These are phyloP conservation scores for Boletus eberwhitei DNA, from an alignment of 768 basidiomycete species.

Conservation along the genomic window DNA sequence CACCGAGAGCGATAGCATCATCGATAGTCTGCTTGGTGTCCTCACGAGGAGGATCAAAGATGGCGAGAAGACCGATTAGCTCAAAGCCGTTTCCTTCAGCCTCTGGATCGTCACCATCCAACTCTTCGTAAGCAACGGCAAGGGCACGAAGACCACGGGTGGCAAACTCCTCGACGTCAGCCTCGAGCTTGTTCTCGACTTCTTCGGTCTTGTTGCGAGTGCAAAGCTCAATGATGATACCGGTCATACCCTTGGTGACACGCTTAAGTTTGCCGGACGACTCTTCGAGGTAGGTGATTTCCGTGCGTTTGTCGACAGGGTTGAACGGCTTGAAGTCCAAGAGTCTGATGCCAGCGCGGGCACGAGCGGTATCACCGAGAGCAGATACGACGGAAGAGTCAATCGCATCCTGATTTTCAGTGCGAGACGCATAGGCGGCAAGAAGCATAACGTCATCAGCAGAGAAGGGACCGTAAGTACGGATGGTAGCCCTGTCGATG, in stretches of 20 bases:
- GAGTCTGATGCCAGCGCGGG: constrained; percentile 91
- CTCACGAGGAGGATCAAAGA: constrained; percentile 96
- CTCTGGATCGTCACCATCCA: constrained; percentile 78
- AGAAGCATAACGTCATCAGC: constrained; percentile 91
- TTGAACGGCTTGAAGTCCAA: constrained; percentile 99
- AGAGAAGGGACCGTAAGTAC: constrained; percentile 85
- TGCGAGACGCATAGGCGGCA: constrained; percentile 94
- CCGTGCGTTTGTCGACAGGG: constrained; percentile 98
- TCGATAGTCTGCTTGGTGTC: constrained; percentile 99
- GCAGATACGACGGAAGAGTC: constrained; percentile 83
- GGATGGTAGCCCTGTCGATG: constrained; percentile 89
- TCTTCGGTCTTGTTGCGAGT: constrained; percentile 95
- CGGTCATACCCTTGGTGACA: constrained; percentile 99
- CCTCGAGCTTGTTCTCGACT: constrained; percentile 85
- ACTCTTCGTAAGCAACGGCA: constrained; percentile 92
- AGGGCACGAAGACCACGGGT: constrained; percentile 93
- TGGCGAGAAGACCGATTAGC: constrained; percentile 93
- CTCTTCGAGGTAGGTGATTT: constrained; percentile 96
- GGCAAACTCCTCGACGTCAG: constrained; percentile 95
- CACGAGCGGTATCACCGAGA: constrained; percentile 65
- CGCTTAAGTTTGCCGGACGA: constrained; percentile 95
- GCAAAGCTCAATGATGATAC: constrained; percentile 97
- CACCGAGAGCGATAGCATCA: constrained; percentile 92
- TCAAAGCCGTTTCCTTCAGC: constrained; percentile 96
- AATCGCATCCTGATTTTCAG: constrained; percentile 99